Percentiles rank a stretch among this genome's conserved stretches.
phyloP scores from a whole-genome alignment of 257 asterid genomes.

The Apocynum venetum region DNA sequence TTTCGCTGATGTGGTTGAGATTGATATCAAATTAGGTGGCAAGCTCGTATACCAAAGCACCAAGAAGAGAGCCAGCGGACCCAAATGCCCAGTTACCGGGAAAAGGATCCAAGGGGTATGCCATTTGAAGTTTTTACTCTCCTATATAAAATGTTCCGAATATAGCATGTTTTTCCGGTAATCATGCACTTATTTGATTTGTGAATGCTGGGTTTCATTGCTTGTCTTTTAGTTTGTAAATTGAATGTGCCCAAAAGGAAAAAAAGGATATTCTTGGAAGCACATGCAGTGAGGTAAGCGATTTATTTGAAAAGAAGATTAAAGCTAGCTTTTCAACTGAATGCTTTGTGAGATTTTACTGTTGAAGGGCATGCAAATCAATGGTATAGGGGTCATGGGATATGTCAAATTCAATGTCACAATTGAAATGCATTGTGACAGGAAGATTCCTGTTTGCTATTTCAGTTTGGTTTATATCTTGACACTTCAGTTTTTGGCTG shows the following conservation, averaged over 20 bases:
- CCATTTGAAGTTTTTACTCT: not conserved
- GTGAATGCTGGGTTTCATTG: not conserved
- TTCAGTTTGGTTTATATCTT: not conserved
- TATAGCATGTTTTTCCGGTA: not conserved
- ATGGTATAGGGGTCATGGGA: not conserved
- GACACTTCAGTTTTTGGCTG: not conserved
- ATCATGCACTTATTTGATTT: not conserved
- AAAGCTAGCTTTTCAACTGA: not conserved
- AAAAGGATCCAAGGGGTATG: conserved; percentile 86
- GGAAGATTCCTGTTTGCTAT: not conserved
- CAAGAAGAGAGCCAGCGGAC: conserved; percentile 85
- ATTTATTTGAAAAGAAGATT: not conserved
- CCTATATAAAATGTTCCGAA: not conserved
- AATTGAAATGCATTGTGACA: not conserved
- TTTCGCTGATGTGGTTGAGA: not conserved
- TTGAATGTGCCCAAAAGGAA: no score
- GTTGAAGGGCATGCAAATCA: not conserved
- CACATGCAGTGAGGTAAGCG: not conserved
- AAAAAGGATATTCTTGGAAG: not conserved
- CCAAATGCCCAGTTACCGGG: conserved; percentile 82
- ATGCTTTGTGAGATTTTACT: not conserved
- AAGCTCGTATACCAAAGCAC: conserved; percentile 68
- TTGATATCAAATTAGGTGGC: conserved; percentile 44
- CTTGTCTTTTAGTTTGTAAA: not conserved
- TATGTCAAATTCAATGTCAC: not conserved